A percentile compares a stretch with the other conserved stretches of the same genome.
phyloP scores from a whole-genome alignment of 2,329 filamentous ascomycete species.

The Arthroderma sp. region DNA sequence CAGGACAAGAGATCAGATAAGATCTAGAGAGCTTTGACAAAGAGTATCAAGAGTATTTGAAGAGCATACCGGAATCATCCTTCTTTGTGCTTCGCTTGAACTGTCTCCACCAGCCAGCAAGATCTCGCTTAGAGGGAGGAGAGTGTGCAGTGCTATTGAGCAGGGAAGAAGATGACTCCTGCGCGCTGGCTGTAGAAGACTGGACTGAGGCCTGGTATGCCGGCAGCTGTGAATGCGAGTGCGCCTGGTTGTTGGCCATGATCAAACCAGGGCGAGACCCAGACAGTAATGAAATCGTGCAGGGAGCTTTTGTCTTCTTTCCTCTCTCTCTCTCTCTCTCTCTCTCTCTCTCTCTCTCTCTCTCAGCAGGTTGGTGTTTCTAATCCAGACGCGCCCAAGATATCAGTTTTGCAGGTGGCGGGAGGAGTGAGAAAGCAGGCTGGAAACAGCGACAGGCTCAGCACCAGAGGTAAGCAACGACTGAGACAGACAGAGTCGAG shows the following conservation, averaged over 20 bases:
- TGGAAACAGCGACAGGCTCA: too few species aligned
- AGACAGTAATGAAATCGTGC: too few species aligned
- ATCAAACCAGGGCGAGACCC: neutral
- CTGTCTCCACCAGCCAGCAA: slow-evolving; percentile 94
- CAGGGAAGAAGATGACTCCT: slow-evolving; percentile 16
- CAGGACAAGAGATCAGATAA: too few species aligned
- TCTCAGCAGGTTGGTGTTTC: too few species aligned
- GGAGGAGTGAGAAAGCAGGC: too few species aligned
- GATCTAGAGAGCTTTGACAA: too few species aligned
- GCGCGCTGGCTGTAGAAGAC: neutral
- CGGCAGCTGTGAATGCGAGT: slow-evolving; percentile 1
- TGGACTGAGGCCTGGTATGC: slow-evolving; percentile 7
- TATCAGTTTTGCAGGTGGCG: too few species aligned
- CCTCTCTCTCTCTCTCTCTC: neutral
- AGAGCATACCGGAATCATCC: slow-evolving; percentile 47
- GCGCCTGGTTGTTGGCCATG: neutral
- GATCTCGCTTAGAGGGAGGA: slow-evolving; percentile 71
- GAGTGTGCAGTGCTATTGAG: slow-evolving; percentile 39
- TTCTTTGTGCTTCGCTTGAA: slow-evolving; percentile 64
- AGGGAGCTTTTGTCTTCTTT: too few species aligned
- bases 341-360: neutral
- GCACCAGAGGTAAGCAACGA: too few species aligned
- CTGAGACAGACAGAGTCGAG: too few species aligned
- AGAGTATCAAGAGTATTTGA: neutral
- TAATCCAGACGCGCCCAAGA: too few species aligned